These are phyloP conservation scores for Casuarina glauca DNA, from an alignment of 306 rosid species.

Conservation along the genomic window DNA sequence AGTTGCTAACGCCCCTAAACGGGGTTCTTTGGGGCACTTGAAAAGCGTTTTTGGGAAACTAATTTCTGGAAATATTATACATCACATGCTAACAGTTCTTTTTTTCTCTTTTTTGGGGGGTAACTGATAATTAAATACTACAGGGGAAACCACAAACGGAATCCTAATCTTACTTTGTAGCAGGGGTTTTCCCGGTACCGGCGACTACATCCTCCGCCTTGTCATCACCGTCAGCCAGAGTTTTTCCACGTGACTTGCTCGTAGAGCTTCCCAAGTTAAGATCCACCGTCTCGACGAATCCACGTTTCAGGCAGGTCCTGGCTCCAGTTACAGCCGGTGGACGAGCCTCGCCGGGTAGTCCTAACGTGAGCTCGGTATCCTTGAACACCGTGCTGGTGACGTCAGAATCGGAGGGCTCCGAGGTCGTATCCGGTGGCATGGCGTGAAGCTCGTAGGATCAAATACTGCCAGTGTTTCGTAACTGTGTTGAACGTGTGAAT, in stretches of 20 bases:
- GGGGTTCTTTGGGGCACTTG: background rate
- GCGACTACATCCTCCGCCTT: background rate
- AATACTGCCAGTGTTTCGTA: background rate
- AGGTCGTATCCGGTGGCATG: background rate
- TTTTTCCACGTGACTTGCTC: background rate
- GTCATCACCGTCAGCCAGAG: background rate
- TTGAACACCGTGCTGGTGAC: conserved; percentile 11
- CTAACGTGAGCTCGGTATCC: conserved; percentile 38
- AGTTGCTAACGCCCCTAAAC: background rate
- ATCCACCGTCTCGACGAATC: conserved; percentile 24
- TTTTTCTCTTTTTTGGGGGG: too few relatives aligned
- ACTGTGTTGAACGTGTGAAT: background rate
- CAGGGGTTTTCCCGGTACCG: conserved; percentile 10
- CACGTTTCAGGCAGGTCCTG: conserved; percentile 18
- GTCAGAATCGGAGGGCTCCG: background rate
- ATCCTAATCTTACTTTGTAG: conserved; percentile 19
- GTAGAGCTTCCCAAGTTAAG: conserved; percentile 6
- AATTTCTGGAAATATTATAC: too few relatives aligned
- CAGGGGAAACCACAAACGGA: background rate
- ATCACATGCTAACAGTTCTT: too few relatives aligned
- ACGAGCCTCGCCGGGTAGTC: conserved; percentile 21
- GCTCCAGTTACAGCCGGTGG: background rate
- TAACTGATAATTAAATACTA: too few relatives aligned
- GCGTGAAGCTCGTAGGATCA: background rate
- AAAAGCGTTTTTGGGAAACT: too few relatives aligned